Evolutionary conservation across 2,329 filamentous ascomycete genomes (phyloP), one percentile per base, ranked within the genome.

Genomic region (Colletotrichum ledebouriae): DNA sequence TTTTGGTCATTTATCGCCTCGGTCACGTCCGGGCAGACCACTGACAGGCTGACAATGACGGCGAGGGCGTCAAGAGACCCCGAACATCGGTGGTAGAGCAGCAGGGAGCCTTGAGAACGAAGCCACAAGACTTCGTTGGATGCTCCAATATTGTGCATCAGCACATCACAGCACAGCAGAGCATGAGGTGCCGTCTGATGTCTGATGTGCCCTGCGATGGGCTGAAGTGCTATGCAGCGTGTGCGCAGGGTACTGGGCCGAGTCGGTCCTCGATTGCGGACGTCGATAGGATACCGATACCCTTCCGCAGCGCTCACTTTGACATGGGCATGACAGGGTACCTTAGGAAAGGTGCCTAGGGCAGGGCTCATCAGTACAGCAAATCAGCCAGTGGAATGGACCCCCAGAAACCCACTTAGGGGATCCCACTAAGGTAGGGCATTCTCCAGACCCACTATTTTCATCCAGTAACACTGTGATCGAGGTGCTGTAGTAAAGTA

Each of bases 321-420:
- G 20, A 22, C 46, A 57, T 41, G 20, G 34, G 33, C 13, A n/a
- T 33, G 41, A 15, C 37, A 37, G 34, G 58, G n/a, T 22, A 22
- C 22, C 22, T 22, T 22, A 39, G 22, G 50, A n/a, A n/a, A 34
- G 58, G 64, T 29, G 29, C 29, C 25, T 29, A 67, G 64, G 64
- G 64, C 64, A 67, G 46, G 64, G 65, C 63, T 58, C 52, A 57
- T 63, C 59, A 17, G 25, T 52, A 39, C 41, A 29, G 53, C 34
- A 56, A 47, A 29, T n/a, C 11, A 17, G 56, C 55, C 57, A 59
- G 53, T 53, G 37, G 59, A 58, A 59, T 63, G 64, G 64, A 53
- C 17, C 59, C 49, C 60, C 44, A 53, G 20, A 44, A 42, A 37
- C 42, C 60, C 42, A 58, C 25, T 20, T 4, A 25, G 50, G 17